Evolutionary conservation across 2,329 filamentous ascomycete genomes (phyloP), one percentile per base, ranked within the genome.

Genomic region (Exophiala lecanii-corni): DNA sequence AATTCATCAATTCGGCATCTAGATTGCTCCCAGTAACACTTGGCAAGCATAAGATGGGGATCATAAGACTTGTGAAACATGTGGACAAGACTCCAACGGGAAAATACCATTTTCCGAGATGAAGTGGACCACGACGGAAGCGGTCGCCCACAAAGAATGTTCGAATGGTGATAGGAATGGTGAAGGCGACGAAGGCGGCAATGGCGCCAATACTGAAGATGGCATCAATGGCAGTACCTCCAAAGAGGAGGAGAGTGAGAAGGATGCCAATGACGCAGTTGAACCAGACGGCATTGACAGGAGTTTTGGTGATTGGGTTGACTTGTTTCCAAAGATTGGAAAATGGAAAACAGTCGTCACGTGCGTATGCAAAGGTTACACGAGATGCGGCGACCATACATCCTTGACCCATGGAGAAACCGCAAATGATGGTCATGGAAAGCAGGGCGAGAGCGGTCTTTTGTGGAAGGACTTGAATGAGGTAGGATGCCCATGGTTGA

Each of bases 351-450:
- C 79, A 83, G 54, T 78, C 81, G 55, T 86, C 82, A 23, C 83
- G 78, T 13, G 82, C 81, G 62, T 86, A 86, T 12, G 82, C 82
- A 56, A 83, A 87, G 1, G 81, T 83, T 33, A 85, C 82, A 36
- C 83, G 74, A 16, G 76, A 82, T 4, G 70, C 71, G 9, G 70
- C 68, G 26, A 86, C 76, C 78, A 84, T 85, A 59, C 81, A 84
- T 2, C 81, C 82, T 59, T 86, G 81, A 4, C 82, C 82, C 78
- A 86, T 85, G 30, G 74, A 78, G 57, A 85, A 86, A 2, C 79
- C 77, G 45, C 80, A 82, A 30, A 86, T 68, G 50, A 86, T 83
- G 2, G 81, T 86, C 31, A 86, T 62, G 0, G 73, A 65, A 9
- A 86, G 74, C 38, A 85, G 75, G 1, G 78, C 77, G 18, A 84